These are phyloP conservation scores for Rhazya stricta DNA, from an alignment of 257 asterid genomes.

Conservation along the genomic window DNA sequence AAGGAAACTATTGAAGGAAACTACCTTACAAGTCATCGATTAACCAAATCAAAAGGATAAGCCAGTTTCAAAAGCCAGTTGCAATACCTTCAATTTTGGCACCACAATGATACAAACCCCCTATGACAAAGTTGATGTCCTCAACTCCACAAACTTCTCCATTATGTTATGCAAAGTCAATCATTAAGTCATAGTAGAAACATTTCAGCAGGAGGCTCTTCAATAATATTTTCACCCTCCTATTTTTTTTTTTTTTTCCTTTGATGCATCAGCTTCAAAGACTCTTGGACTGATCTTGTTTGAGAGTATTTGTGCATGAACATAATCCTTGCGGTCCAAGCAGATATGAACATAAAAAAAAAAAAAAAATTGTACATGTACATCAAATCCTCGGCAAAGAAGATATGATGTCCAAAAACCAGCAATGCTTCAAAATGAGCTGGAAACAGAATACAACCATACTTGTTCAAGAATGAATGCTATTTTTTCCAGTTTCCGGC, in stretches of 20 bases:
- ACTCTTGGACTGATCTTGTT: slow-evolving; percentile 92
- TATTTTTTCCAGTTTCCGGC: slow-evolving; percentile 94
- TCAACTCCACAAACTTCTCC: no score
- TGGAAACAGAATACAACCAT: slow-evolving; percentile 22
- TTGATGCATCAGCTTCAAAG: slow-evolving; percentile 80
- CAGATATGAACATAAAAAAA: slow-evolving; percentile 98
- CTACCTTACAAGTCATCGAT: no score
- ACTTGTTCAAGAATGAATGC: slow-evolving; percentile 98
- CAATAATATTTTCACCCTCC: slow-evolving; percentile 80
- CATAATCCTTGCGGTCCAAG: slow-evolving; percentile 87
- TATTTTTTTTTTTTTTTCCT: slow-evolving; percentile 84
- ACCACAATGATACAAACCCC: no score
- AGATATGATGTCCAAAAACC: slow-evolving; percentile 4
- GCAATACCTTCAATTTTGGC: no score
- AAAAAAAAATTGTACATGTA: slow-evolving; percentile 22
- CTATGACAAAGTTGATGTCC: no score
- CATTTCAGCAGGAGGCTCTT: slow-evolving; percentile 90
- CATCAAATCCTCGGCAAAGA: slow-evolving; percentile 10
- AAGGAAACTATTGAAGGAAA: no score
- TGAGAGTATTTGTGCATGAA: slow-evolving; percentile 95
- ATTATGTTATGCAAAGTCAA: slow-evolving; percentile 18
- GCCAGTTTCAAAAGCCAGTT: no score
- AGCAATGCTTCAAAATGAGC: slow-evolving; percentile 9
- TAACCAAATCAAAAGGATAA: no score
- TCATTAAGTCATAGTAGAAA: slow-evolving; percentile 91